phyloP scores from a whole-genome alignment of 1,284 basidiomycete genomes.

The Papiliotrema nemorosa region DNA sequence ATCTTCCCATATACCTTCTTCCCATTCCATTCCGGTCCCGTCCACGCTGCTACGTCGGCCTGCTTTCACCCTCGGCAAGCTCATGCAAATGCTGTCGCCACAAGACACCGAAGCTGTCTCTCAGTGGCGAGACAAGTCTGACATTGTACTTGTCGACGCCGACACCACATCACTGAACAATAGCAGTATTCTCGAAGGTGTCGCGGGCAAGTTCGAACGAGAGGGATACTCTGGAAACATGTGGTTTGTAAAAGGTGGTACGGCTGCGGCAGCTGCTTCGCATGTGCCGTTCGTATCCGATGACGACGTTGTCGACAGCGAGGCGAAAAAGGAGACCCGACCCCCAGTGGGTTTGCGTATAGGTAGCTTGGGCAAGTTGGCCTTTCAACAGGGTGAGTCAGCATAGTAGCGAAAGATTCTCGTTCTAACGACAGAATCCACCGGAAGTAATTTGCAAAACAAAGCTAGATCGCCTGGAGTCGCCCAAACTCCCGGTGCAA shows the following conservation, averaged over 20 bases:
- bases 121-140: constrained; percentile 59
- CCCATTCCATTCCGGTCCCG: constrained; percentile 87
- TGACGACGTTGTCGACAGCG: constrained; percentile 5
- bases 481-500: constrained; percentile 12
- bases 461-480: not conserved
- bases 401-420: not conserved
- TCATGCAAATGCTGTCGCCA: constrained; percentile 70
- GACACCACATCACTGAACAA: constrained; percentile 63
- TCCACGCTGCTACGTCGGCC: constrained; percentile 90
- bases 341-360: constrained; percentile 19
- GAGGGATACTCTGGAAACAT: constrained; percentile 66
- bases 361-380: constrained; percentile 27
- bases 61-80: constrained; percentile 68
- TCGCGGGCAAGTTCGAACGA: constrained; percentile 77
- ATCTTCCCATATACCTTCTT: constrained; percentile 61
- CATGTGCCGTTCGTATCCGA: constrained; percentile 11
- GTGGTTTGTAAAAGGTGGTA: constrained; percentile 75
- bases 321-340: not conserved
- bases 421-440: constrained; percentile 16
- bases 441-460: constrained; percentile 9
- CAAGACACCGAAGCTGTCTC: constrained; percentile 54
- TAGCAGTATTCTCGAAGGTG: constrained; percentile 66
- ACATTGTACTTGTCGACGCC: constrained; percentile 76
- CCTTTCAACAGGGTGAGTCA: constrained; percentile 37
- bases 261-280: constrained; percentile 51